phyloP scores from a whole-genome alignment of 768 basidiomycete species.

The Leccinum barrowsii region DNA sequence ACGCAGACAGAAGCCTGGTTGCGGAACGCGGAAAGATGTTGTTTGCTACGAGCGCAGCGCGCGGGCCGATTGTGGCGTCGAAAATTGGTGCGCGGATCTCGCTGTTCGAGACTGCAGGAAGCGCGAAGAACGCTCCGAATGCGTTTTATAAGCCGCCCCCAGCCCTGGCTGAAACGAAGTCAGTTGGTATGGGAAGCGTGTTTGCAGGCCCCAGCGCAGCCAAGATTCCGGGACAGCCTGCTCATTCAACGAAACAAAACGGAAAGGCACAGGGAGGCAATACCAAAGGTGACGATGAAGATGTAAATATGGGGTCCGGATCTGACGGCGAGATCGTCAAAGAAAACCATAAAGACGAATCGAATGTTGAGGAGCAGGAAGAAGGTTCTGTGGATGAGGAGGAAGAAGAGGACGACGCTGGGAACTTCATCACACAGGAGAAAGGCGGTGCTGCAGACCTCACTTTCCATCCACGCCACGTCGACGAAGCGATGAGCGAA shows the following conservation, averaged over 20 bases:
- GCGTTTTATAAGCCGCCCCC: constrained; percentile 64
- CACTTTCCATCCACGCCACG: constrained; percentile 9
- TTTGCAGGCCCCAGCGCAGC: background rate
- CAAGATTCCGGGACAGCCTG: background rate
- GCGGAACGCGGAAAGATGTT: constrained; percentile 16
- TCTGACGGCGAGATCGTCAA: constrained; percentile 18
- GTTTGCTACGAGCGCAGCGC: constrained; percentile 4
- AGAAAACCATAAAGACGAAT: constrained; percentile 1
- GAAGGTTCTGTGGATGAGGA: constrained; percentile 6
- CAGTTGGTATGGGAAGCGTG: constrained; percentile 1
- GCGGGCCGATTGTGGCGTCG: background rate
- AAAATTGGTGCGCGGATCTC: constrained; percentile 17
- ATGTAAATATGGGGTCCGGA: constrained; percentile 19
- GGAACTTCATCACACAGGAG: constrained; percentile 21
- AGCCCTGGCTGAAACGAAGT: background rate
- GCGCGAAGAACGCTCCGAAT: constrained; percentile 53
- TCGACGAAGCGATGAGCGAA: constrained; percentile 11
- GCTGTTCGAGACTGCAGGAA: constrained; percentile 42
- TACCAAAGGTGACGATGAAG: constrained; percentile 8
- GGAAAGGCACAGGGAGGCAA: background rate
- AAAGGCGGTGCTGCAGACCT: constrained; percentile 16
- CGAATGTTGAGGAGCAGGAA: background rate
- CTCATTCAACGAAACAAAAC: background rate
- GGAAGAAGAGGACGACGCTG: constrained; percentile 14
- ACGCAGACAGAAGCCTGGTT: constrained; percentile 7